Percentiles rank a stretch among this genome's conserved stretches.
These are phyloP conservation scores for Boletales sp. DNA, from an alignment of 768 basidiomycete genomes.

Conservation along the genomic window DNA sequence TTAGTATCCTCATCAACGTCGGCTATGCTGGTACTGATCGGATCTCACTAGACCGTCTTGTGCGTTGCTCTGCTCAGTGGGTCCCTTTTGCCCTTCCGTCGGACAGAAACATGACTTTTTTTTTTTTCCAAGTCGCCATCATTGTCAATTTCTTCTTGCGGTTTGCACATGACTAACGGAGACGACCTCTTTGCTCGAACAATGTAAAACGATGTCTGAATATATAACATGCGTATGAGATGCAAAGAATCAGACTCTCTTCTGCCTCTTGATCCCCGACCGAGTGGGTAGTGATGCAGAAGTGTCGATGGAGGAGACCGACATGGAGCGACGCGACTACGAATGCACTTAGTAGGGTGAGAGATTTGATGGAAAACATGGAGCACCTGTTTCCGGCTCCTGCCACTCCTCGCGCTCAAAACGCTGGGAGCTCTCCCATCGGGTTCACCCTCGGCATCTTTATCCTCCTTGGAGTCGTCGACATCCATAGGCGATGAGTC, in stretches of 20 bases:
- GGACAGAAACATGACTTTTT: not conserved
- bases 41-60: slow-evolving; percentile 60
- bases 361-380: not conserved
- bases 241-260: slow-evolving; percentile 37
- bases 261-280: slow-evolving; percentile 55
- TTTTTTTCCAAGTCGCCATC: slow-evolving; percentile 59
- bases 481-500: slow-evolving; percentile 48
- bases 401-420: slow-evolving; percentile 51
- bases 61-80: slow-evolving; percentile 78
- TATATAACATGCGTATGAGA: slow-evolving; percentile 2
- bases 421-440: slow-evolving; percentile 67
- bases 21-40: slow-evolving; percentile 9
- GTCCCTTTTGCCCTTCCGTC: slow-evolving; percentile 12
- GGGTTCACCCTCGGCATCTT: slow-evolving; percentile 25
- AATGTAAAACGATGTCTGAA: slow-evolving; percentile 4
- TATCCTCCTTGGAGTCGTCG: slow-evolving; percentile 38
- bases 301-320: slow-evolving; percentile 74
- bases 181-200: slow-evolving; percentile 10
- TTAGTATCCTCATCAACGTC: slow-evolving; percentile 43
- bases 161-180: slow-evolving; percentile 45
- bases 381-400: slow-evolving; percentile 56
- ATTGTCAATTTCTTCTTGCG: slow-evolving; percentile 83
- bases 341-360: slow-evolving; percentile 1
- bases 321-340: slow-evolving; percentile 62
- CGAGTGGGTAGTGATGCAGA: slow-evolving; percentile 48